phyloP scores from a whole-genome alignment of 345 rosid genomes.

The Salix udensis region DNA sequence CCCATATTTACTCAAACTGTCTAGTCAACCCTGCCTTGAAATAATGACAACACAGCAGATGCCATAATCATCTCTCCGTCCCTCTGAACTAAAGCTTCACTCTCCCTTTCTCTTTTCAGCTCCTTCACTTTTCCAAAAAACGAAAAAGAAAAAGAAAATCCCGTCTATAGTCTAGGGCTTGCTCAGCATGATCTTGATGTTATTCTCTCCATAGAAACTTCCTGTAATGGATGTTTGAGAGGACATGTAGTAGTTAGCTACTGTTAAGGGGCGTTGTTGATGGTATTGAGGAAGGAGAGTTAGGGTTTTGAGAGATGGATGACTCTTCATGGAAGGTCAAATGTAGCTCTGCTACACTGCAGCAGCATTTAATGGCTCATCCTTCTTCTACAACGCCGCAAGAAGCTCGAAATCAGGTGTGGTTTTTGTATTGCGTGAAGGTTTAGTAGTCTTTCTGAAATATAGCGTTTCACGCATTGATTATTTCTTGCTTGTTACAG shows the following conservation, averaged over 20 bases:
- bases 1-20: background rate
- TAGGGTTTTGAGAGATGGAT: constrained; percentile 19
- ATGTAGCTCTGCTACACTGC: constrained; percentile 26
- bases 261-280: too few species aligned
- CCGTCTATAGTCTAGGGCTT: too few species aligned
- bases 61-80: background rate
- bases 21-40: constrained; percentile 26
- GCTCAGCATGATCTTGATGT: too few species aligned
- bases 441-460: background rate
- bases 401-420: constrained; percentile 37
- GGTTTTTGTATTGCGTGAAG: background rate
- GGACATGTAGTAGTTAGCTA: background rate
- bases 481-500: background rate
- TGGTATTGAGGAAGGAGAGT: constrained; percentile 20
- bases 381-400: constrained; percentile 30
- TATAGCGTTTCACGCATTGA: background rate
- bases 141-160: too few species aligned
- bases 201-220: too few species aligned
- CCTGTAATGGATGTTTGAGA: too few species aligned
- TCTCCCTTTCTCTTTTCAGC: background rate
- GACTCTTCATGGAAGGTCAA: constrained; percentile 34
- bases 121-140: background rate
- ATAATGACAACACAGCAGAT: constrained; percentile 7
- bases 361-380: constrained; percentile 19
- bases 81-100: constrained; percentile 8